Conservation (phyloP, 345 rosid genomes). For the Hypericum androsaemum region DNA sequence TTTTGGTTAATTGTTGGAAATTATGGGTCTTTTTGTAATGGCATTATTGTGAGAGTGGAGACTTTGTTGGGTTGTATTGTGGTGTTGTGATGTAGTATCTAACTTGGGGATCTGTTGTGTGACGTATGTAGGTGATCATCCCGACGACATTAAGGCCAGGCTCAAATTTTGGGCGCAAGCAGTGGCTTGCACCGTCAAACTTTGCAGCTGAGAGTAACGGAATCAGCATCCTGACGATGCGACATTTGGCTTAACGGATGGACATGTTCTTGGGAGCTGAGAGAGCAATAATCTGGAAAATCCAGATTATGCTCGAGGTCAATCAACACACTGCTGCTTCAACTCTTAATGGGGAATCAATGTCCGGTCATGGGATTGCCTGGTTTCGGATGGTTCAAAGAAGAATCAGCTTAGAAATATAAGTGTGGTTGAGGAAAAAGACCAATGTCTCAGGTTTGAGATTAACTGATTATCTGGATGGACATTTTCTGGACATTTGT, state of each 20-base stretch:
- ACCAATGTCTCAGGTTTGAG: slow-evolving; percentile 43
- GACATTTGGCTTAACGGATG: slow-evolving; percentile 7
- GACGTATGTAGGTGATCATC: slow-evolving; percentile 61
- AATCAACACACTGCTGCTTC: slow-evolving; percentile 13
- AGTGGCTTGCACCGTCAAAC: too few species aligned
- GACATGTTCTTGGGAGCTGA: slow-evolving; percentile 5
- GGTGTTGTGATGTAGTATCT: slow-evolving; percentile 1
- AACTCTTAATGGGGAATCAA: slow-evolving; percentile 29
- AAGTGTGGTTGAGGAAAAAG: slow-evolving; percentile 15
- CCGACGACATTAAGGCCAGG: slow-evolving; percentile 96
- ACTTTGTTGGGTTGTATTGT: too few species aligned
- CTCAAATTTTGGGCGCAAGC: slow-evolving; percentile 96
- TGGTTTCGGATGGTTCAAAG: slow-evolving; percentile 20
- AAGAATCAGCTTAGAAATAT: slow-evolving; percentile 13
- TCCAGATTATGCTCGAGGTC: slow-evolving; percentile 10
- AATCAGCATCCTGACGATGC: neutral
- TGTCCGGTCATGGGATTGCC: slow-evolving; percentile 31
- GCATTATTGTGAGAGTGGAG: too few species aligned
- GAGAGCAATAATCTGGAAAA: slow-evolving; percentile 12
- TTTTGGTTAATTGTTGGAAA: too few species aligned
- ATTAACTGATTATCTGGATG: slow-evolving; percentile 20
- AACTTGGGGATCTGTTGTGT: neutral
- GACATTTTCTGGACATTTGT: too few species aligned
- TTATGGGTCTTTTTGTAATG: too few species aligned
- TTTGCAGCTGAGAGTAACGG: slow-evolving; percentile 51